Percentiles rank a stretch among this genome's conserved stretches.
Evolutionary conservation across 768 basidiomycete genomes (phyloP).

Genomic region (Naganishia onofrii): DNA sequence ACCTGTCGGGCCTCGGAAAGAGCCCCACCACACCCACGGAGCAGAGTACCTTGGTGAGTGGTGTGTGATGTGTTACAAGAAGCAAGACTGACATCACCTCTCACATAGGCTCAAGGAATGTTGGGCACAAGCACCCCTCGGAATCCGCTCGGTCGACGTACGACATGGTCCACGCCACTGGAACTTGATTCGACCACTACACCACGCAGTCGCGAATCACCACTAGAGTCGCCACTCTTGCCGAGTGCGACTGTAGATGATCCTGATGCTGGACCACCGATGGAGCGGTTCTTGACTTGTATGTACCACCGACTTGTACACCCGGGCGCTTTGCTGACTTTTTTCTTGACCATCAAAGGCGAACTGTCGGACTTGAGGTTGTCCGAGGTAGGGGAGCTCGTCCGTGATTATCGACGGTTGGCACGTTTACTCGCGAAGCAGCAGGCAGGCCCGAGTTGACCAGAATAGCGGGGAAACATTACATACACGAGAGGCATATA

Average conservation of each 20-base stretch:
- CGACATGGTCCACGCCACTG: slow-evolving; percentile 48
- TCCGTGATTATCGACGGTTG: slow-evolving; percentile 75
- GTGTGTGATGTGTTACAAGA: not conserved
- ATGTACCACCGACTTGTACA: slow-evolving; percentile 21
- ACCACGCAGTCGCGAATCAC: slow-evolving; percentile 34
- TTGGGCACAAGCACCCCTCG: slow-evolving; percentile 44
- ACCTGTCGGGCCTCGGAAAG: slow-evolving; percentile 53
- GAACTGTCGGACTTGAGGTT: slow-evolving; percentile 72
- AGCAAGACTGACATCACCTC: not conserved
- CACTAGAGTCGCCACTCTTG: slow-evolving; percentile 31
- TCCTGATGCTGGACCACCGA: slow-evolving; percentile 51
- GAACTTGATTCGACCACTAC: slow-evolving; percentile 25
- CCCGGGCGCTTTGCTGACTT: slow-evolving; percentile 55
- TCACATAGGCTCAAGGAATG: not conserved
- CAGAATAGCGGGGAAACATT: not conserved
- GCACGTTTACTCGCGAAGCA: slow-evolving; percentile 47
- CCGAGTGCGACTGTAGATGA: slow-evolving; percentile 51
- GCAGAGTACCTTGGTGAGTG: slow-evolving; percentile 17
- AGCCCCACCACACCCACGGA: not conserved
- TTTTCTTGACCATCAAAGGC: slow-evolving; percentile 69
- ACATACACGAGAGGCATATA: too few relatives aligned
- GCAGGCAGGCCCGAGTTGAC: not conserved
- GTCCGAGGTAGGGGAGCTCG: slow-evolving; percentile 73
- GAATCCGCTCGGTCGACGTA: slow-evolving; percentile 52
- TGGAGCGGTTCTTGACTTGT: slow-evolving; percentile 48